phyloP scores from a whole-genome alignment of 2,329 filamentous ascomycete genomes.

The Colletotrichum melonis region DNA sequence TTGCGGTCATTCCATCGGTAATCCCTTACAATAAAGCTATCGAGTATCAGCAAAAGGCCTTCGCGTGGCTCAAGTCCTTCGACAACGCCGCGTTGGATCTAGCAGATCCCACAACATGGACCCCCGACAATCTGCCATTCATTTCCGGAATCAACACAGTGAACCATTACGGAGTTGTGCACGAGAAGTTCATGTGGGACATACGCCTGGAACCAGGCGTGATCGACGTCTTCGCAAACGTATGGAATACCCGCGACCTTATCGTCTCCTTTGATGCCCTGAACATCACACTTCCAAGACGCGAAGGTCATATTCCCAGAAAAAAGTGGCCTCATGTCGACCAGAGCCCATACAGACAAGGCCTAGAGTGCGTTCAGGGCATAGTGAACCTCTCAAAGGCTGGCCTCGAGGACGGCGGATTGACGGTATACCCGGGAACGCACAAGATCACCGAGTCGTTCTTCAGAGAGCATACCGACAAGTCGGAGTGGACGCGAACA shows the following conservation, averaged over 20 bases:
- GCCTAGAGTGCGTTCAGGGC: slow-evolving; percentile 44
- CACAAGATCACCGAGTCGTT: slow-evolving; percentile 17
- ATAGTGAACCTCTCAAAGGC: slow-evolving; percentile 40
- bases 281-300: slow-evolving; percentile 52
- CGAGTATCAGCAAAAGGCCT: slow-evolving; percentile 45
- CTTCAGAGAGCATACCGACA: slow-evolving; percentile 13
- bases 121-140: slow-evolving; percentile 48
- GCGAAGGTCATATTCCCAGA: slow-evolving; percentile 7
- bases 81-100: slow-evolving; percentile 36
- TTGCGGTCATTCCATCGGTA: slow-evolving; percentile 57
- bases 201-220: slow-evolving; percentile 50
- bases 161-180: slow-evolving; percentile 44
- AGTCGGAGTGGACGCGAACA: neutral
- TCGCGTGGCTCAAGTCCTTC: slow-evolving; percentile 38
- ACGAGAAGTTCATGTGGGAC: slow-evolving; percentile 55
- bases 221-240: slow-evolving; percentile 51
- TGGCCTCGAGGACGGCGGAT: slow-evolving; percentile 36
- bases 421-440: slow-evolving; percentile 30
- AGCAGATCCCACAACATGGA: slow-evolving; percentile 47
- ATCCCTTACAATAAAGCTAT: slow-evolving; percentile 53
- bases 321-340: slow-evolving; percentile 45
- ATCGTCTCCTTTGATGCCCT: slow-evolving; percentile 58
- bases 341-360: slow-evolving; percentile 41
- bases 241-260: slow-evolving; percentile 53
- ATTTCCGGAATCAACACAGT: slow-evolving; percentile 40